These are phyloP conservation scores for Apiospora malaysiana DNA, from an alignment of 2,329 filamentous ascomycete genomes.

Conservation along the genomic window DNA sequence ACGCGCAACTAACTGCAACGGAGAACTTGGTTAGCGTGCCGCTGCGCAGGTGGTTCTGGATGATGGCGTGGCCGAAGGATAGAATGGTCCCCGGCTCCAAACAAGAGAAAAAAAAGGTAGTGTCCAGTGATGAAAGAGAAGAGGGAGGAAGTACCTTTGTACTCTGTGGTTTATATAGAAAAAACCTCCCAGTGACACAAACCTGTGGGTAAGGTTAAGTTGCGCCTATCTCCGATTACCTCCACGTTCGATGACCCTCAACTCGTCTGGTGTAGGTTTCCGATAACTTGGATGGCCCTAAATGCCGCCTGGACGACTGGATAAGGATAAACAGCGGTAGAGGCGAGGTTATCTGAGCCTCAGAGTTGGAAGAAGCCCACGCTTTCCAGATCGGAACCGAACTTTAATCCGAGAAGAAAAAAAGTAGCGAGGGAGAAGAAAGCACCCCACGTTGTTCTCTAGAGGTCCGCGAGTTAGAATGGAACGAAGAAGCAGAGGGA, in stretches of 20 bases:
- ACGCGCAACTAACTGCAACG: neutral
- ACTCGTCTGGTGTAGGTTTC: neutral
- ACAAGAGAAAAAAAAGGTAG: neutral
- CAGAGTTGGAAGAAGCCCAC: neutral
- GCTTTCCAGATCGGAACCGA: neutral
- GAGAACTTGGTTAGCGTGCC: neutral
- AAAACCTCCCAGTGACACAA: neutral
- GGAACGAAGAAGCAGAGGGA: neutral
- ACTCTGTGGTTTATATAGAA: neutral
- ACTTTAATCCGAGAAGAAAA: neutral
- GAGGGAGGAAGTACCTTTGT: neutral
- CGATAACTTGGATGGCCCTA: neutral
- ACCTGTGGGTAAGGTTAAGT: neutral
- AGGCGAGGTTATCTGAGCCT: neutral
- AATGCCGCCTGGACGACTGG: neutral
- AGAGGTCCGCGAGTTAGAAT: neutral
- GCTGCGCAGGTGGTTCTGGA: neutral
- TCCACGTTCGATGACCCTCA: neutral
- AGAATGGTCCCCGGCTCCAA: neutral
- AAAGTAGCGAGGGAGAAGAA: neutral
- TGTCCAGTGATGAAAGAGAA: neutral
- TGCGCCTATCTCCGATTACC: neutral
- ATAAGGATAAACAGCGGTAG: neutral
- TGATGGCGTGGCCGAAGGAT: neutral
- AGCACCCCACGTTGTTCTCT: neutral